A percentile compares a stretch with the other conserved stretches of the same genome.
These are phyloP conservation scores for Aspergillus sp. DNA, from an alignment of 2,329 filamentous ascomycete genomes.

Conservation along the genomic window DNA sequence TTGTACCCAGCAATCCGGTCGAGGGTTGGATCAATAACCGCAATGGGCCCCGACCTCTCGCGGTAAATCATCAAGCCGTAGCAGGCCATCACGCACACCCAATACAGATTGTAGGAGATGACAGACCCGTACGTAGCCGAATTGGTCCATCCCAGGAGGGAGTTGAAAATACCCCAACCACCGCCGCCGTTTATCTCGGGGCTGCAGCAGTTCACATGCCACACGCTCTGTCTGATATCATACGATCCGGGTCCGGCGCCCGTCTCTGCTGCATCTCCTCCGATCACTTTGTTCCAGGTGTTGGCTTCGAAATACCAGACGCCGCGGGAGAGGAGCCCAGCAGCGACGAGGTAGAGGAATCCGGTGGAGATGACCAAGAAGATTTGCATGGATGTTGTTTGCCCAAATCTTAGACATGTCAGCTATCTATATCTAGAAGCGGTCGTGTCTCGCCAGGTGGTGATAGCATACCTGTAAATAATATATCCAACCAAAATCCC, in stretches of 20 bases:
- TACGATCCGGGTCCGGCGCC: conserved; percentile 73
- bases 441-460: background rate
- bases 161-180: conserved; percentile 86
- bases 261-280: conserved; percentile 59
- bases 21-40: too few species aligned
- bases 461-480: background rate
- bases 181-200: conserved; percentile 70
- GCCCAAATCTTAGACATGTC: conserved; percentile 51
- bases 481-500: conserved; percentile 45
- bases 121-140: conserved; percentile 85
- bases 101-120: conserved; percentile 85
- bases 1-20: too few species aligned
- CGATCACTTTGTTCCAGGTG: conserved; percentile 61
- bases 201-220: conserved; percentile 85
- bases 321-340: conserved; percentile 74
- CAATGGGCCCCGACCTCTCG: conserved; percentile 44
- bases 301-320: conserved; percentile 73
- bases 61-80: conserved; percentile 67
- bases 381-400: conserved; percentile 63
- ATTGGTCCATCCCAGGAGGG: conserved; percentile 83
- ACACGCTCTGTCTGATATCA: conserved; percentile 74
- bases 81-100: conserved; percentile 67
- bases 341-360: conserved; percentile 78
- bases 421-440: too few species aligned
- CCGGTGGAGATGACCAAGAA: conserved; percentile 80